Percentiles rank a stretch among this genome's conserved stretches.
Evolutionary conservation across 2,329 filamentous ascomycete genomes (phyloP).

Genomic region (Nigrograna mackinnonii): DNA sequence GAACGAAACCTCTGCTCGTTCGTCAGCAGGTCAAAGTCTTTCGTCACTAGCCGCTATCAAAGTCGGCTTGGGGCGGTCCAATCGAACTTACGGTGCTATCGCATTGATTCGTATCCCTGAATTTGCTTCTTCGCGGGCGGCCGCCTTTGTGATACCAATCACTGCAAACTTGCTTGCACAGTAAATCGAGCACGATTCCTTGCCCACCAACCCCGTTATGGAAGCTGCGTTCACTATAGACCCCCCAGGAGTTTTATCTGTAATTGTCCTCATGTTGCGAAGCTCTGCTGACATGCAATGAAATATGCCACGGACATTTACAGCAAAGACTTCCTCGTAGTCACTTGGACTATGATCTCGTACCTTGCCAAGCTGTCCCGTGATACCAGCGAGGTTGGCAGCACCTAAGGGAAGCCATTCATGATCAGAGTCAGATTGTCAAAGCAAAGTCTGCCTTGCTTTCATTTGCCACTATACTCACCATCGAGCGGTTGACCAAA

Average conservation of each 20-base stretch:
- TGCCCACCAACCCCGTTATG: constrained; percentile 50
- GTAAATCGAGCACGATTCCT: constrained; percentile 23
- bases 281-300: constrained; percentile 36
- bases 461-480: constrained; percentile 5
- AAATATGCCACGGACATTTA: constrained; percentile 41
- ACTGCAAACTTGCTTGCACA: constrained; percentile 31
- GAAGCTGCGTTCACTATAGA: constrained; percentile 49
- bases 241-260: constrained; percentile 17
- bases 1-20: constrained; percentile 17
- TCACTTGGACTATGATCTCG: constrained; percentile 34
- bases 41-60: too few relatives aligned
- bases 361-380: constrained; percentile 30
- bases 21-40: too few relatives aligned
- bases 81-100: constrained; percentile 47
- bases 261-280: constrained; percentile 38
- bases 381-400: constrained; percentile 48
- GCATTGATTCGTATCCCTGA: constrained; percentile 44
- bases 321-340: constrained; percentile 33
- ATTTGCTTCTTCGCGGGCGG: constrained; percentile 41
- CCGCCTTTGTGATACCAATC: constrained; percentile 38
- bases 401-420: constrained; percentile 23
- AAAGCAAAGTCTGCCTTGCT: too few relatives aligned
- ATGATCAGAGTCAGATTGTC: too few relatives aligned
- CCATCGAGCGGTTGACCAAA: constrained; percentile 35
- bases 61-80: too few relatives aligned